These are phyloP conservation scores for Cyphellophora attinorum DNA, from an alignment of 2,329 filamentous ascomycete genomes.

Conservation along the genomic window DNA sequence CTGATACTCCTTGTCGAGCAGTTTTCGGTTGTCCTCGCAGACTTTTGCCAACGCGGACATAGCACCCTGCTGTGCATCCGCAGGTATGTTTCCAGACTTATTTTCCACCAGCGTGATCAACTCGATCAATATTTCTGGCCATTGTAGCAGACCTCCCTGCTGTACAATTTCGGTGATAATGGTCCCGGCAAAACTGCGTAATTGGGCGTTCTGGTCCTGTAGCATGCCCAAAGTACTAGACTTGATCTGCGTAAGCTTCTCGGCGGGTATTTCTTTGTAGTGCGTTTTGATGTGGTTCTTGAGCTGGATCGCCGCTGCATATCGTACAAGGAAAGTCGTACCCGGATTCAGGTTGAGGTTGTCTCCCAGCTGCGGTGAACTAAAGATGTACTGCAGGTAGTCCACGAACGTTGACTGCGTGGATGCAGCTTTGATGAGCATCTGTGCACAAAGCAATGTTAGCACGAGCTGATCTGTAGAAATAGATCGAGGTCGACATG, in stretches of 20 bases:
- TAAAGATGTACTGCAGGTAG: slow-evolving; percentile 87
- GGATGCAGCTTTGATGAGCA: slow-evolving; percentile 79
- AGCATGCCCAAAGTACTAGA: slow-evolving; percentile 68
- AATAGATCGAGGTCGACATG: neutral
- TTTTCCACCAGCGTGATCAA: slow-evolving; percentile 71
- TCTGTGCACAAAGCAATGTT: slow-evolving; percentile 42
- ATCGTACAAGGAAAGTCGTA: slow-evolving; percentile 68
- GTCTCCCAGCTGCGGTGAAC: slow-evolving; percentile 53
- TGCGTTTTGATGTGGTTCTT: slow-evolving; percentile 81
- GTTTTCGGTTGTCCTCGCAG: slow-evolving; percentile 87
- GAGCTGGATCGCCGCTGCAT: slow-evolving; percentile 83
- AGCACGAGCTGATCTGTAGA: neutral
- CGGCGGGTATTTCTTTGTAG: slow-evolving; percentile 66
- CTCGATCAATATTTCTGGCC: slow-evolving; percentile 83
- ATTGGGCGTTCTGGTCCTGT: slow-evolving; percentile 70
- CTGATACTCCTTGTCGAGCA: slow-evolving; percentile 77
- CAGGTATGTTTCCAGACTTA: slow-evolving; percentile 54
- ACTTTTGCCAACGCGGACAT: slow-evolving; percentile 92
- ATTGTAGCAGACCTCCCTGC: slow-evolving; percentile 74
- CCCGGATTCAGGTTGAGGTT: slow-evolving; percentile 44
- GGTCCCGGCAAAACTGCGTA: slow-evolving; percentile 82
- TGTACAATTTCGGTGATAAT: slow-evolving; percentile 88
- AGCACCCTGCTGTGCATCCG: slow-evolving; percentile 77
- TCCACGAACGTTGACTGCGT: slow-evolving; percentile 96
- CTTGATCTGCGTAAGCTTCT: slow-evolving; percentile 68